phyloP scores from a whole-genome alignment of 345 rosid species.

The Eucalyptus regnans region DNA sequence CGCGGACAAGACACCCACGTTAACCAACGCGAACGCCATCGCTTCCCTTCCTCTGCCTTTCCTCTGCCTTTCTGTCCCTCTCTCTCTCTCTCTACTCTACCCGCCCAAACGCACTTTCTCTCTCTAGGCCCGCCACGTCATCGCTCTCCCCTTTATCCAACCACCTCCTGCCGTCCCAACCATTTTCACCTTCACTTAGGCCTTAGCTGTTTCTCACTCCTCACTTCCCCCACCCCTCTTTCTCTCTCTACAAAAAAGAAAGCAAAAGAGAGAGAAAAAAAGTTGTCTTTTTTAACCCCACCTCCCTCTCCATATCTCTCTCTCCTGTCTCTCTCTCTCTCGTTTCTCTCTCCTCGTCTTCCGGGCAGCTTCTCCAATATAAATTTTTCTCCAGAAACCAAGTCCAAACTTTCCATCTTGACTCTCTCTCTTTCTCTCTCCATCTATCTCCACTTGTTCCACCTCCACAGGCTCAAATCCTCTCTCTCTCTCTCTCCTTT shows the following conservation, averaged over 20 bases:
- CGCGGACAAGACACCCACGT: background rate
- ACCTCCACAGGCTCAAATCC: background rate
- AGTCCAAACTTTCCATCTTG: background rate
- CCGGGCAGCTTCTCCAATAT: background rate
- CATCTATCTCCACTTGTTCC: background rate
- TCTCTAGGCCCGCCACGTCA: background rate
- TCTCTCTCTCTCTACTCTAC: background rate
- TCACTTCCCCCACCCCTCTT: background rate
- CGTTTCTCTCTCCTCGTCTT: background rate
- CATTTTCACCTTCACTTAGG: background rate
- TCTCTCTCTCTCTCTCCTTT: background rate
- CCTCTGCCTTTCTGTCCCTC: background rate
- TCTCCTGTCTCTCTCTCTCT: background rate
- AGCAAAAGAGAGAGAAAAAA: background rate
- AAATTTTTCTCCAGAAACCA: background rate
- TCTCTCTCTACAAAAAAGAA: background rate
- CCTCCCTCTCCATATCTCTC: background rate
- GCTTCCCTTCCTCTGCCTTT: background rate
- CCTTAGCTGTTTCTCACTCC: background rate
- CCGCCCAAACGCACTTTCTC: background rate
- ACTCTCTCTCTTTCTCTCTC: background rate
- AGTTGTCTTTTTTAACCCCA: background rate
- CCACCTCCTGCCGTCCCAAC: background rate
- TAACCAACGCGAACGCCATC: background rate
- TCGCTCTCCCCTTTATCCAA: background rate